Base-by-base conservation (phyloP, 1,284 basidiomycete genomes). In the Leccinum subrobustum region DNA sequence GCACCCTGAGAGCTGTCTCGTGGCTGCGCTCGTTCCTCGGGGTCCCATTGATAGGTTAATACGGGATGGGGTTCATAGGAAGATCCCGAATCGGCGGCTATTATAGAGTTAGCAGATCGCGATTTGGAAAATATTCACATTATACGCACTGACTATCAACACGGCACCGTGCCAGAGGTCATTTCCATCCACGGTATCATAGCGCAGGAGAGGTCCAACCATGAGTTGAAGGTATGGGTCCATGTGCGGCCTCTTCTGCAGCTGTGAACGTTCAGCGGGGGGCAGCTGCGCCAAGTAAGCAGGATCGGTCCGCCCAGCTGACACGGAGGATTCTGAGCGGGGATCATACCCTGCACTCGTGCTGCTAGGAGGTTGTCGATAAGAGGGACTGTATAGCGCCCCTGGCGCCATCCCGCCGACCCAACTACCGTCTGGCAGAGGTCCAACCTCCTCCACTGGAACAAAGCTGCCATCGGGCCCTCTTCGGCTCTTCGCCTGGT, bases 201-300 rank as follows among this genome's bases (percentile, higher is more conserved):
- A 98, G 63, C 90, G 86, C 64, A 99, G 78, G 47, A 98, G 80
- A 11, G 96, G 96, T 1, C 95, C 95, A 58, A 86, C 87, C 89
- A 92, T 92, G 64, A 91, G 84, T 78, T 91, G 77, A 37, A 93
- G 78, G 69, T 87, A 80, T 3, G 92, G 91, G 33, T 84, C 75
- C 87, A 89, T 92, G 27, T 82, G 80, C 20, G 83, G 83, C 11
- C 83, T 77, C 54, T 79, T 77, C 44, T 87, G 76, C 14, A 77
- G 75, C 52, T 81, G 76, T 8, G 89, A 85, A 54, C 91, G 80
- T 66, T 92, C 87, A 23, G 86, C 79, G 2, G 90, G 82, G 54
- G 77, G 79, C 73, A 89, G 76, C 44, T 78, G 77, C 7, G 82
- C 78, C 57, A 87, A 70, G 58, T 80, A 71, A 51, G 65, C 68